Evolutionary conservation across 1,284 basidiomycete species (phyloP).

Genomic region (Boletellus deceptivus): DNA sequence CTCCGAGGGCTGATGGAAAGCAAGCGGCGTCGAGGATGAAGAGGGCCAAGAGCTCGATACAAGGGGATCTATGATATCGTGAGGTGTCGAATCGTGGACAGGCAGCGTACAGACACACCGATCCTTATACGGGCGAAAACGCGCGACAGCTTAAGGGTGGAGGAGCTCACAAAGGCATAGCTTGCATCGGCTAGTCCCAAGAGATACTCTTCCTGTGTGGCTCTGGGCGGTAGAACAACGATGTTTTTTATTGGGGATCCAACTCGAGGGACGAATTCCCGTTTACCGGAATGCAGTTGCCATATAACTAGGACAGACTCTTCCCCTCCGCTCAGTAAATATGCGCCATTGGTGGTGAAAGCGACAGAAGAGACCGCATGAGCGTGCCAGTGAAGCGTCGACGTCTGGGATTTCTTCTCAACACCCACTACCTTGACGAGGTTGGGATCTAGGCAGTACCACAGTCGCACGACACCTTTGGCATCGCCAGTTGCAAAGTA

Average conservation of each 20-base stretch:
- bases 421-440: conserved; percentile 53
- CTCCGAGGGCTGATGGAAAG: conserved; percentile 69
- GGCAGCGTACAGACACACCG: conserved; percentile 43
- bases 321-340: conserved; percentile 93
- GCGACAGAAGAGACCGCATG: conserved; percentile 89
- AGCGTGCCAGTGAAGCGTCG: conserved; percentile 94
- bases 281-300: conserved; percentile 84
- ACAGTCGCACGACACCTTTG: conserved; percentile 83
- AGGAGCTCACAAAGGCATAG: conserved; percentile 75
- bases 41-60: conserved; percentile 41
- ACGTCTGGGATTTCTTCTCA: conserved; percentile 78
- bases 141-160: conserved; percentile 70
- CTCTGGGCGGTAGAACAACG: conserved; percentile 47
- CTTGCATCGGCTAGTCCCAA: conserved; percentile 83
- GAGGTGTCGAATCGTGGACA: conserved; percentile 2
- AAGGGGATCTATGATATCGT: conserved; percentile 43
- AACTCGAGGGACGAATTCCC: conserved; percentile 90
- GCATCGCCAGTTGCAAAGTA: conserved; percentile 95
- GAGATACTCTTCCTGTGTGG: conserved; percentile 82
- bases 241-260: conserved; percentile 84
- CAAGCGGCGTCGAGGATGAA: conserved; percentile 54
- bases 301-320: conserved; percentile 96
- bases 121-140: conserved; percentile 79
- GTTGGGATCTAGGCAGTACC: conserved; percentile 83
- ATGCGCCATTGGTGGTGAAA: conserved; percentile 90